Evolutionary conservation across 179 eudicot species (phyloP).

Genomic region (Heliamphora pulchella): DNA sequence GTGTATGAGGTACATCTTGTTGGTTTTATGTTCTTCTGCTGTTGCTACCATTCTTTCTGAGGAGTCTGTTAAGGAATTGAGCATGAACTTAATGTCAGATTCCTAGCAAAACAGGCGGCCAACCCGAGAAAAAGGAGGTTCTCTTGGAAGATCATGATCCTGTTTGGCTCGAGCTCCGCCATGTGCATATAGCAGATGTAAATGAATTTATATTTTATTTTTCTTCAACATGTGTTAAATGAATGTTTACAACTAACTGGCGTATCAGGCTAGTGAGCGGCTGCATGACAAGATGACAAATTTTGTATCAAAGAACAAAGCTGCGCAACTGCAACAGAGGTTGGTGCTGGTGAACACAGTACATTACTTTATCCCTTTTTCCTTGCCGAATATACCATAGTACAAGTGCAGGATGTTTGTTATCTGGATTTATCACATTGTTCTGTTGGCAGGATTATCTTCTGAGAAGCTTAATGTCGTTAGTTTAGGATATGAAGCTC

Average conservation of each 20-base stretch:
- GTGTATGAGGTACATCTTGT: conserved; percentile 58
- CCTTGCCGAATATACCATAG: not conserved
- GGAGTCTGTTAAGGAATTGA: conserved; percentile 14
- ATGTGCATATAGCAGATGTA: conserved; percentile 93
- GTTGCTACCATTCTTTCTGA: conserved; percentile 5
- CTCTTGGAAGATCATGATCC: conserved; percentile 82
- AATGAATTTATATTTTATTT: conserved; percentile 18
- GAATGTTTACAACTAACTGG: conserved; percentile 16
- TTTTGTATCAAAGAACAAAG: conserved; percentile 86
- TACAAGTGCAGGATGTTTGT: not conserved
- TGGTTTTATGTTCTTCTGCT: conserved; percentile 5
- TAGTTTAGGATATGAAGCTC: conserved; percentile 6
- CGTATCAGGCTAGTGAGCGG: conserved; percentile 85
- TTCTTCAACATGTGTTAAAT: not conserved
- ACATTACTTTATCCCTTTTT: not conserved
- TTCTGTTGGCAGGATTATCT: not conserved
- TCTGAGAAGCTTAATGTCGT: not conserved
- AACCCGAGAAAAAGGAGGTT: conserved; percentile 72
- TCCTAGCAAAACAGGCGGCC: conserved; percentile 67
- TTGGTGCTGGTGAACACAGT: conserved; percentile 17
- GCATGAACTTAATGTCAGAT: conserved; percentile 33
- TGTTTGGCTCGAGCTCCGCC: conserved; percentile 93
- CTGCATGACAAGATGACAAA: conserved; percentile 78
- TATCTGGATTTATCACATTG: not conserved
- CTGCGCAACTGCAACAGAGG: conserved; percentile 71